phyloP scores from a whole-genome alignment of 2,329 filamentous ascomycete species.

The Diaporthe australafricana region DNA sequence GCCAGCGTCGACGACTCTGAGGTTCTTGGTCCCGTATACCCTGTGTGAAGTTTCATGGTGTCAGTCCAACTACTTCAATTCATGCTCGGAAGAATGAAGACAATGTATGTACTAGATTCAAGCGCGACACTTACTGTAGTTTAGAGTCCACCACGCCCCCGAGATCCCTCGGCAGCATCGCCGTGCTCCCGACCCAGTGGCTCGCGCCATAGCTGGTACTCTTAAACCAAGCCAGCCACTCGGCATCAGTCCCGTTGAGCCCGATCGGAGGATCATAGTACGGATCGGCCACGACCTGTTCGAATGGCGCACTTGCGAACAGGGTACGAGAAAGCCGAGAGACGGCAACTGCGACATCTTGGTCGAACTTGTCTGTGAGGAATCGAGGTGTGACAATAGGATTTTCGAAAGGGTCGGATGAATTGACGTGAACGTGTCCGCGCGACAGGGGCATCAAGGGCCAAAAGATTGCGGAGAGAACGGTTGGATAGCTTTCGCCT shows the following conservation, averaged over 20 bases:
- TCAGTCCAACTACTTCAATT: background rate
- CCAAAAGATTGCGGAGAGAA: constrained; percentile 40
- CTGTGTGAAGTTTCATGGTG: background rate
- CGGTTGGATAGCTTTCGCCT: constrained; percentile 28
- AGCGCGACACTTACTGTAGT: constrained; percentile 33
- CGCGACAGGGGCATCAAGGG: constrained; percentile 42
- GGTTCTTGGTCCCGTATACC: constrained; percentile 40
- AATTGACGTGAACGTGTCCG: constrained; percentile 42
- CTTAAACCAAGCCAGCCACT: constrained; percentile 40
- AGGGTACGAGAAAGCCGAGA: constrained; percentile 35
- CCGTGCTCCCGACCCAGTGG: constrained; percentile 43
- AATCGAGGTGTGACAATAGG: constrained; percentile 41
- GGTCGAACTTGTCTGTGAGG: constrained; percentile 41
- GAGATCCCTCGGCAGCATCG: constrained; percentile 41
- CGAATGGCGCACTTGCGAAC: constrained; percentile 39
- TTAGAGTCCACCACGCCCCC: constrained; percentile 40
- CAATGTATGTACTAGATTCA: no score
- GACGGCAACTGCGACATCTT: constrained; percentile 38
- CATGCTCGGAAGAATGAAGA: background rate
- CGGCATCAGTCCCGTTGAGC: constrained; percentile 38
- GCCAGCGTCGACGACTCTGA: constrained; percentile 42
- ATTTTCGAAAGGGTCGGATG: constrained; percentile 38
- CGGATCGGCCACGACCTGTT: constrained; percentile 37
- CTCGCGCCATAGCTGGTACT: constrained; percentile 35
- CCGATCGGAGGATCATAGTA: constrained; percentile 40